Base-by-base conservation (phyloP, 768 basidiomycete species). In the Termitomyces eurrhizus region DNA sequence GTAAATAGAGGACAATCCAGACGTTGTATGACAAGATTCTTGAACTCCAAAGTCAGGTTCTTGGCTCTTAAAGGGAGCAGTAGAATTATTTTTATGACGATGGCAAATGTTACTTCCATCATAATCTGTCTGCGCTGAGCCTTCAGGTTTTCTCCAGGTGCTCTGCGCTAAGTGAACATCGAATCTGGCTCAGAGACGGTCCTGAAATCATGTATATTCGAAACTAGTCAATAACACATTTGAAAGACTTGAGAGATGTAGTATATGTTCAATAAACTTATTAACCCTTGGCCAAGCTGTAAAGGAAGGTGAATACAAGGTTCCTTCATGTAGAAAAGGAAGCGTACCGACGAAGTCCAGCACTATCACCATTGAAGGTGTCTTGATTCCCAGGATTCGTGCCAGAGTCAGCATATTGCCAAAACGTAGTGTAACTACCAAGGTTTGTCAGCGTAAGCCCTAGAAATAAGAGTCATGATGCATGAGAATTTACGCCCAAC, bases 361-460 rank as follows among this genome's bases (percentile, higher is more conserved):
- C 70, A 46, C 72, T 59, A 61, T 81, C 78, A 18, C 85, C 86
- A 44, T 85, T 84, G 74, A 84, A 87, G 57, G 73, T 62, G 63
- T 87, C 79, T 54, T 81, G 79, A 61, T 87, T 84, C 42, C 85
- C 85, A 48, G 83, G 83, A 65, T 81, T 82, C 24, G 80, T 44
- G 5, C 84, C 81, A 35, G 79, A 78, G 60, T 84, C 76, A 4
- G 80, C 80, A 55, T 83, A 85, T 66, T 86, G 83, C 84, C 84
- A 86, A 70, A 87, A 86, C 0, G 86, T 83, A 9, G 74, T 65
- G 64, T 72, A 80, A 7, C 82, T 82, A 37, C 16, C 3, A n/a
- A 21, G 0, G 29, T 14, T 13, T 18, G 9, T 46, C 16, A 46
- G 18, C 14, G 36, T n/a, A 3, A 9, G 9, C 8, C 9, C 2